These are phyloP conservation scores for Mycothermus thermophilus DNA, from an alignment of 495 filamentous ascomycete genomes.

Conservation along the genomic window DNA sequence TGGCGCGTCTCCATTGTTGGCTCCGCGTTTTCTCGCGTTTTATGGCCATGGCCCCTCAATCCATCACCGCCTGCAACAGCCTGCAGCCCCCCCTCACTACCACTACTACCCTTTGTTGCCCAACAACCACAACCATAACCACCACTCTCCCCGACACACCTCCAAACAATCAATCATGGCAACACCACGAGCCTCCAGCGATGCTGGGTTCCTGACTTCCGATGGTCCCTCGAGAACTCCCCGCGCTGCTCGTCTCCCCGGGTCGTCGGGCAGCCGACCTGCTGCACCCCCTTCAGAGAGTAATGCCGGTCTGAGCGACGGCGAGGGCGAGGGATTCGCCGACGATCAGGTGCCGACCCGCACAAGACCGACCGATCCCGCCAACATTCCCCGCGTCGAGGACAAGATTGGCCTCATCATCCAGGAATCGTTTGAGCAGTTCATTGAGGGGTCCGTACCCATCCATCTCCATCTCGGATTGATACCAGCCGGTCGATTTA, in stretches of 20 bases:
- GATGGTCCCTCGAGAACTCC: slow-evolving; percentile 29
- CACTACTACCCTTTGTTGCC: slow-evolving; percentile 3
- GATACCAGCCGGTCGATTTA: neutral
- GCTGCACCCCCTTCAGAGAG: slow-evolving; percentile 54
- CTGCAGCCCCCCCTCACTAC: too few relatives aligned
- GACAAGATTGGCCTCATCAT: slow-evolving; percentile 78
- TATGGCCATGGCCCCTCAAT: slow-evolving; percentile 9
- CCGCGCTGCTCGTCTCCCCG: slow-evolving; percentile 19
- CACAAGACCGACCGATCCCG: slow-evolving; percentile 44
- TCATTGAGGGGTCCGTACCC: slow-evolving; percentile 64
- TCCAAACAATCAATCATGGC: slow-evolving; percentile 14
- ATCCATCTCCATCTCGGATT: neutral
- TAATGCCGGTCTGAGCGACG: slow-evolving; percentile 46
- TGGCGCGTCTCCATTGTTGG: slow-evolving; percentile 8
- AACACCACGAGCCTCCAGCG: slow-evolving; percentile 29
- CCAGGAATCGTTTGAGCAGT: slow-evolving; percentile 70
- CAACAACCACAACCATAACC: neutral
- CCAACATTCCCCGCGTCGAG: slow-evolving; percentile 63
- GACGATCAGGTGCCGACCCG: slow-evolving; percentile 43
- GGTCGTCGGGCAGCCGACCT: slow-evolving; percentile 45
- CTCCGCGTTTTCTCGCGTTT: slow-evolving; percentile 25
- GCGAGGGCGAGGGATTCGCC: slow-evolving; percentile 44
- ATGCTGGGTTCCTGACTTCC: slow-evolving; percentile 31
- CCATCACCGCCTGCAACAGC: too few relatives aligned
- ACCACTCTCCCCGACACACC: slow-evolving; percentile 2